Percentiles rank a stretch among this genome's conserved stretches.
Evolutionary conservation across 345 rosid species (phyloP).

Genomic region (Pelargonium nanum): DNA sequence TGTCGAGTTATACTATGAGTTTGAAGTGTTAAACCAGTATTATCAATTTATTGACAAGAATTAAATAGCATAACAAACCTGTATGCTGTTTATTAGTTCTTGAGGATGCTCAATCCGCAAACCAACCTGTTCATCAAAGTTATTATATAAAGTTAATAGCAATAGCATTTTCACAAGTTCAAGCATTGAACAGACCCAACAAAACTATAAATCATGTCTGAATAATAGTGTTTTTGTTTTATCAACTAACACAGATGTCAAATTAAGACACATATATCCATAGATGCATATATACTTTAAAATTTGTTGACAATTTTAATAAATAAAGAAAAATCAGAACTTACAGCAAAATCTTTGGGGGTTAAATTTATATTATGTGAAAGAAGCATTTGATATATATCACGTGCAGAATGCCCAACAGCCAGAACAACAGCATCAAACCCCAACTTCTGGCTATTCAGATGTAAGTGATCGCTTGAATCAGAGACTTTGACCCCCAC

Average conservation of each 20-base stretch:
- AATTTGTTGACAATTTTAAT: not conserved
- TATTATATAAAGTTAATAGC: not conserved
- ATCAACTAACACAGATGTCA: not conserved
- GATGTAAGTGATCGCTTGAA: conserved; percentile 30
- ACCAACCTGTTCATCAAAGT: conserved; percentile 53
- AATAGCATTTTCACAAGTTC: not conserved
- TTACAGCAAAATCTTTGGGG: conserved; percentile 87
- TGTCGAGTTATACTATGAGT: not conserved
- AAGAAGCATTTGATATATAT: conserved; percentile 79
- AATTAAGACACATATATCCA: not conserved
- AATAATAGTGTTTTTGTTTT: not conserved
- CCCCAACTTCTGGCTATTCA: conserved; percentile 26
- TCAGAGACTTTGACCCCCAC: conserved; percentile 64
- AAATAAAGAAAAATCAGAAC: conserved; percentile 17
- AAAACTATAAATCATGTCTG: not conserved
- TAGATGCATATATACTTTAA: not conserved
- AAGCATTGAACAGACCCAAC: not conserved
- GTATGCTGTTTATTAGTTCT: conserved; percentile 76
- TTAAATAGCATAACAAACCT: conserved; percentile 30
- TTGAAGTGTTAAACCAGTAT: not conserved
- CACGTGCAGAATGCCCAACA: conserved; percentile 98
- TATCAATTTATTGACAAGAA: not conserved
- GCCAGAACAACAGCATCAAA: conserved; percentile 82
- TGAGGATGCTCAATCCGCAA: conserved; percentile 97
- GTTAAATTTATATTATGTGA: conserved; percentile 62